Evolutionary conservation across 306 rosid genomes (phyloP).

Genomic region (Begonia fuchsioides): DNA sequence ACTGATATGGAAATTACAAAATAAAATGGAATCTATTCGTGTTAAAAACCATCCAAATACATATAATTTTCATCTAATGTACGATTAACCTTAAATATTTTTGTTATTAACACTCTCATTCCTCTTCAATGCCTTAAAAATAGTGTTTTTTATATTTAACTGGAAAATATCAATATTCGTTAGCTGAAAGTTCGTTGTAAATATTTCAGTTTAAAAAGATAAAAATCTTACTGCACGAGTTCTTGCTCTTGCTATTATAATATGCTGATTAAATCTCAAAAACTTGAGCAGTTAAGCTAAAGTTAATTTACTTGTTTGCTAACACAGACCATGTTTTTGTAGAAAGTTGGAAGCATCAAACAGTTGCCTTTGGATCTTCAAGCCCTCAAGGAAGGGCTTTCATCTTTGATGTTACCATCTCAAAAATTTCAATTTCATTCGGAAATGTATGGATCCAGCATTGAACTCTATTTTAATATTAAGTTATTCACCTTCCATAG

Average conservation of each 20-base stretch:
- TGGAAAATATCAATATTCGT: background rate
- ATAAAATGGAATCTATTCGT: too few relatives aligned
- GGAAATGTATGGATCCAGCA: constrained; percentile 37
- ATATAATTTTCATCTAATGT: too few relatives aligned
- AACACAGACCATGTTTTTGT: constrained; percentile 11
- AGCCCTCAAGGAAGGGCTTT: constrained; percentile 72
- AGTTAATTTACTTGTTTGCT: too few relatives aligned
- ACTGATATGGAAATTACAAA: too few relatives aligned
- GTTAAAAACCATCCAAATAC: too few relatives aligned
- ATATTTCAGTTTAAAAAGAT: background rate
- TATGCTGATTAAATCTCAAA: too few relatives aligned
- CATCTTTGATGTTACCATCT: constrained; percentile 69
- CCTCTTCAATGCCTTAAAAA: too few relatives aligned
- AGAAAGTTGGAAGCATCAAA: constrained; percentile 56
- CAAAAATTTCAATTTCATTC: constrained; percentile 62
- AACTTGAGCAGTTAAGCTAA: background rate
- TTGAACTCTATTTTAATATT: constrained; percentile 7
- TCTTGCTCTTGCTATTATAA: too few relatives aligned
- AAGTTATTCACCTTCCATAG: constrained; percentile 1
- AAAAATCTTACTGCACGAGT: too few relatives aligned
- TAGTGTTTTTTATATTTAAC: too few relatives aligned
- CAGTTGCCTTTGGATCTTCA: constrained; percentile 82
- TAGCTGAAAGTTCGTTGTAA: background rate
- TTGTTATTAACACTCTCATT: background rate
- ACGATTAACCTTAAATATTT: background rate